Percentiles rank a stretch among this genome's conserved stretches.
Evolutionary conservation across 108 stramenopile genomes (phyloP).

Genomic region (Nannochloropsis gaditana): DNA sequence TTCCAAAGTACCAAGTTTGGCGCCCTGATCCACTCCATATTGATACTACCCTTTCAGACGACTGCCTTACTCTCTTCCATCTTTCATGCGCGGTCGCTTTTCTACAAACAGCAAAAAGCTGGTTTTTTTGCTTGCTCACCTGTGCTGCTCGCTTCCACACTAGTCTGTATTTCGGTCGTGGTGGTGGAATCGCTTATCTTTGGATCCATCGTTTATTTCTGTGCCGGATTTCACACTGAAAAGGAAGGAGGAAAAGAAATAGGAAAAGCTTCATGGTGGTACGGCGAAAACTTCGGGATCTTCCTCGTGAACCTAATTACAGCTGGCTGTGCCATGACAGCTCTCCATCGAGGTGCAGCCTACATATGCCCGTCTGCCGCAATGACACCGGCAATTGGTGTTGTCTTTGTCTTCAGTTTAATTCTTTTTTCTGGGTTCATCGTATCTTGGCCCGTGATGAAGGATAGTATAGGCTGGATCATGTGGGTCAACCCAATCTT

Average conservation of each 20-base stretch:
- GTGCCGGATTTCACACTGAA: not conserved
- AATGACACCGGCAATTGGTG: not conserved
- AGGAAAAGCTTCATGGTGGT: too few relatives aligned
- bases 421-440: not conserved
- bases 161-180: not conserved
- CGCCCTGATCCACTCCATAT: not conserved
- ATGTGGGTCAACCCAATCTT: not conserved
- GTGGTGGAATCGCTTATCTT: not conserved
- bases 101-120: not conserved
- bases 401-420: not conserved
- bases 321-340: not conserved
- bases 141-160: not conserved
- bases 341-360: not conserved
- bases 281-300: not conserved
- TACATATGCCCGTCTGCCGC: not conserved
- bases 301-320: not conserved
- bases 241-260: too few relatives aligned
- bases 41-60: not conserved
- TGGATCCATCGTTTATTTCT: not conserved
- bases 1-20: not conserved
- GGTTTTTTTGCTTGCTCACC: not conserved
- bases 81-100: not conserved
- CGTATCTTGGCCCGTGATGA: not conserved
- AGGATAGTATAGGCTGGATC: not conserved
- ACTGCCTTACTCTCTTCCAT: not conserved